A percentile compares a stretch with the other conserved stretches of the same genome.
Evolutionary conservation across 495 filamentous ascomycete genomes (phyloP).

Genomic region (Daldinia caldariorum): DNA sequence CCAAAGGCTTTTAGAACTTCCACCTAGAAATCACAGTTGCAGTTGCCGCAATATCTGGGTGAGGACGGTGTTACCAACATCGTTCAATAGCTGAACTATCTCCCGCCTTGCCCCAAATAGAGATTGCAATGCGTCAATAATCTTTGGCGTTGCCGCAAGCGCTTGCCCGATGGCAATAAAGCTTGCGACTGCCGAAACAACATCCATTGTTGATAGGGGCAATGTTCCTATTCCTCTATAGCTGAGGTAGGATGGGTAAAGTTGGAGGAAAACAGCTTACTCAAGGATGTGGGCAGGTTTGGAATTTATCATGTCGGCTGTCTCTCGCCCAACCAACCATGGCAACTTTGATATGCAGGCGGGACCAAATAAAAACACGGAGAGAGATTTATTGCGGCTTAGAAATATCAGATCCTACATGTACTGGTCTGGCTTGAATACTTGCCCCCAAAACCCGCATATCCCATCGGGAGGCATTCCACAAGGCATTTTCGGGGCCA

Average conservation of each 20-base stretch:
- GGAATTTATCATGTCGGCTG: neutral
- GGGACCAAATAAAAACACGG: neutral
- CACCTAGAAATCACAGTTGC: conserved; percentile 12
- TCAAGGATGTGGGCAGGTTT: neutral
- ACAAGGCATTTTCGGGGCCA: too few species aligned
- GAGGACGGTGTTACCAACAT: neutral
- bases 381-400: neutral
- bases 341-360: neutral
- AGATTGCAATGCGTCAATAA: conserved; percentile 24
- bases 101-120: conserved; percentile 20
- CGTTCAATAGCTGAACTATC: conserved; percentile 20
- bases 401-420: neutral
- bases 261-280: neutral
- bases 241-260: neutral
- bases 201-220: conserved; percentile 31
- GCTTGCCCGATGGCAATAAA: conserved; percentile 42
- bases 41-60: neutral
- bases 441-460: neutral
- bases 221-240: neutral
- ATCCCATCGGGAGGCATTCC: too few species aligned
- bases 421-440: neutral
- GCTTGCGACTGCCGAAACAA: conserved; percentile 27
- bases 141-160: conserved; percentile 32
- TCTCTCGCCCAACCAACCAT: neutral
- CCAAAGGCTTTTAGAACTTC: conserved; percentile 8